Conservation (phyloP, 1,284 basidiomycete genomes). For the Schizophyllum commune region DNA sequence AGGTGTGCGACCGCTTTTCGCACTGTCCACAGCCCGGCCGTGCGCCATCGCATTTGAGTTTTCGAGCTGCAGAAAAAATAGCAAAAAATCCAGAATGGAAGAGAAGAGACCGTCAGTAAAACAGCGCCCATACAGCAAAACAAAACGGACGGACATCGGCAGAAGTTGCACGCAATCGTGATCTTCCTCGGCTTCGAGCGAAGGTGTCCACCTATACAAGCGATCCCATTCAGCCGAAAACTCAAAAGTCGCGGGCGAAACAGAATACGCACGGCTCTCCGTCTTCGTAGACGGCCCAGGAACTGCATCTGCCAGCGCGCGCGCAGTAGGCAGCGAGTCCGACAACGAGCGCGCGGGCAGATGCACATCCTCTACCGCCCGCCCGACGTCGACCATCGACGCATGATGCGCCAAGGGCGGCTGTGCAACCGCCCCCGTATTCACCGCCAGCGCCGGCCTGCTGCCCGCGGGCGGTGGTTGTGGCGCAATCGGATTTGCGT, state of each 20-base stretch:
- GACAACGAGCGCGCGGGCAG: background rate
- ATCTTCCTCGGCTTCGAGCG: constrained; percentile 55
- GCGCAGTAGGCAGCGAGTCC: background rate
- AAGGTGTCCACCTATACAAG: constrained; percentile 37
- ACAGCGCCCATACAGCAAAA: constrained; percentile 8
- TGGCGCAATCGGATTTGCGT: background rate
- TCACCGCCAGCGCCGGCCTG: background rate
- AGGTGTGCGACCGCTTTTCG: constrained; percentile 62
- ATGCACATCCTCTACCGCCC: background rate
- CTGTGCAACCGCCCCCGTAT: background rate
- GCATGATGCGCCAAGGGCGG: background rate
- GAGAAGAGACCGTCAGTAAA: background rate
- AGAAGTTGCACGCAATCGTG: constrained; percentile 79
- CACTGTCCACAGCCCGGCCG: constrained; percentile 74
- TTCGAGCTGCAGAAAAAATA: constrained; percentile 45
- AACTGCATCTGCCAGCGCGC: background rate
- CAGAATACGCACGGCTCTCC: constrained; percentile 11
- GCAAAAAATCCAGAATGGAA: background rate
- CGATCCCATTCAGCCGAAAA: constrained; percentile 19
- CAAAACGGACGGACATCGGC: constrained; percentile 55
- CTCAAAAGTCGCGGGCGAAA: constrained; percentile 4
- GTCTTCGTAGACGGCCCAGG: background rate
- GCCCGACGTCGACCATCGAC: background rate
- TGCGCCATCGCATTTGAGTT: constrained; percentile 78
- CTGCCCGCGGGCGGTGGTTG: background rate